A percentile compares a stretch with the other conserved stretches of the same genome.
Conservation (phyloP, 148 eudicot genomes). For the Cornus florida region DNA sequence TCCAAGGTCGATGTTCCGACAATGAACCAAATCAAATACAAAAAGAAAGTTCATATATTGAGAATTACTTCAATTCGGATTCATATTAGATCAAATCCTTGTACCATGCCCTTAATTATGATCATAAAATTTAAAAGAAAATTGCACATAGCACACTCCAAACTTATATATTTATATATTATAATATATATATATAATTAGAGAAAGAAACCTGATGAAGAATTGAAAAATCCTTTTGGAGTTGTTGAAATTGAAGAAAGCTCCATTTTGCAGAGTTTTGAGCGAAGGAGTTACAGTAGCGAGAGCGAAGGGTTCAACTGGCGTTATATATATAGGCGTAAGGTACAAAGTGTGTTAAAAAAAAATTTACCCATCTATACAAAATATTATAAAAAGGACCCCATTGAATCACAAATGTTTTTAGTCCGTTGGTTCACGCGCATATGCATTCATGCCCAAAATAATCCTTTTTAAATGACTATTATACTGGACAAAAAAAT, state of each 20-base stretch:
- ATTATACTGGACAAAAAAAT: no score
- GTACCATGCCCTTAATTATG: neutral
- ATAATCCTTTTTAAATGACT: no score
- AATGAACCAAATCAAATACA: neutral
- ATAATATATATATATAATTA: neutral
- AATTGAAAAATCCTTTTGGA: slow-evolving; percentile 19
- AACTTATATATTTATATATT: no score
- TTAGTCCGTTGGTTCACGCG: no score
- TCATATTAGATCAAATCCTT: neutral
- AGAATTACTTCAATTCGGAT: neutral
- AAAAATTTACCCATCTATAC: no score
- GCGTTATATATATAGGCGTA: no score
- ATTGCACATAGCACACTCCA: neutral
- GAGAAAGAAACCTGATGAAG: slow-evolving; percentile 34
- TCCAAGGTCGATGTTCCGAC: neutral
- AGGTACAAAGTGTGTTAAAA: no score
- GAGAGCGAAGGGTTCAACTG: neutral
- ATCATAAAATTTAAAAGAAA: neutral
- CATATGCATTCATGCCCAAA: no score
- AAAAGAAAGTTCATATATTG: neutral
- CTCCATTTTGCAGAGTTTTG: slow-evolving; percentile 36
- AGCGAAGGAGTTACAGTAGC: neutral
- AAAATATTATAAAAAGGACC: no score
- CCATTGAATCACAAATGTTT: no score
- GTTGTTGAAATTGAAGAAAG: slow-evolving; percentile 37